Conservation (phyloP, 305 asterid genomes). For the Rubia tinctorum region DNA sequence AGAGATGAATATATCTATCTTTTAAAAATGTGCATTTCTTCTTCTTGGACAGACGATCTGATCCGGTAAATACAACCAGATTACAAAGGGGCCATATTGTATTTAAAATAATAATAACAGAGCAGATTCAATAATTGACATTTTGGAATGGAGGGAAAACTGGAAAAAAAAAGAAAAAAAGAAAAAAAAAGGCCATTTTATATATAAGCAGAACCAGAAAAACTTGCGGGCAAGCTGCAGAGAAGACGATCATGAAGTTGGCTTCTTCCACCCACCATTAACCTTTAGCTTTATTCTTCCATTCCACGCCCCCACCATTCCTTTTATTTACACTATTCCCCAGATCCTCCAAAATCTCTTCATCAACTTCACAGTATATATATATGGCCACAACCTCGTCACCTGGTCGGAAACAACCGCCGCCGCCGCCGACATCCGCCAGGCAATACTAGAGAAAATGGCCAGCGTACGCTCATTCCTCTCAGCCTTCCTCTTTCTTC, state of each 20-base stretch:
- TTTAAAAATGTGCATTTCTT: too few species aligned
- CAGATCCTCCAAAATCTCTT: constrained; percentile 7
- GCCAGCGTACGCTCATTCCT: constrained; percentile 34
- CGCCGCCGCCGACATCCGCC: neutral
- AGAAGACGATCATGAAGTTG: constrained; percentile 20
- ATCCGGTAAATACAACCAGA: neutral
- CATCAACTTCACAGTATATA: neutral
- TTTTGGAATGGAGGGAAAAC: constrained; percentile 2
- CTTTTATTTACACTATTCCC: neutral
- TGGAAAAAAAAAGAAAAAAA: neutral
- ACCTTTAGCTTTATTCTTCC: constrained; percentile 42
- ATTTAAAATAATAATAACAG: neutral
- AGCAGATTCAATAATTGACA: neutral
- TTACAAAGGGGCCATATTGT: neutral
- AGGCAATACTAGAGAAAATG: constrained; percentile 21
- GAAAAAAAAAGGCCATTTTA: neutral
- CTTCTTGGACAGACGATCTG: neutral
- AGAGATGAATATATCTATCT: too few species aligned
- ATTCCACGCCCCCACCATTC: constrained; percentile 38
- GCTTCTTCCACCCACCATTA: constrained; percentile 41
- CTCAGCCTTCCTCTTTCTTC: constrained; percentile 38
- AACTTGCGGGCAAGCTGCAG: neutral
- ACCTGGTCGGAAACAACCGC: neutral
- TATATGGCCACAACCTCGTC: constrained; percentile 7
- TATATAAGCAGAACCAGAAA: neutral